Evolutionary conservation across 2,329 filamentous ascomycete species (phyloP), one percentile per base, ranked within the genome.

Genomic region (Lecanoromycetidae sp.): DNA sequence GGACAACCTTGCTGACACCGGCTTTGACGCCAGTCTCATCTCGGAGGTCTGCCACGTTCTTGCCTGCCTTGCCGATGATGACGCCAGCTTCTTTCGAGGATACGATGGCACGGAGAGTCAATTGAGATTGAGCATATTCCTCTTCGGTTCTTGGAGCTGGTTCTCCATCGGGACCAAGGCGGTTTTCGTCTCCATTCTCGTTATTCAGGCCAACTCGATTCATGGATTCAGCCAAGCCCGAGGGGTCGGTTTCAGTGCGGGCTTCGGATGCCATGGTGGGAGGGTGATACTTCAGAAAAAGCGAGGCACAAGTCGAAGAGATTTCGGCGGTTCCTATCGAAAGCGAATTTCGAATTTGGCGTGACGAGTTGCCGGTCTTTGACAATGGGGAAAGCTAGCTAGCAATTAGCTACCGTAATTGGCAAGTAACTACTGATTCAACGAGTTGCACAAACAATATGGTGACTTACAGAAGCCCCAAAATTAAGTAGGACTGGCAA

Each of bases 71-170:
- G 67, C 91, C 91, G 66, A 98, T 98, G 67, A 98, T 96, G 60
- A 98, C 87, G 62, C 91, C 91, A 51, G 91, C 91, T 70, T 98
- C 91, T 72, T 96, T 96, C 65, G 91, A 95, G 27, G 91, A 95
- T 57, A 98, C 91, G 63, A 98, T 95, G 58, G 91, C 91, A 64
- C 91, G 85, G 54, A 98, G 79, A 52, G 91, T 98, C 60, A 98
- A 75, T 68, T 93, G 85, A 44, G 88, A 80, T 64, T 87, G 79
- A 43, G 87, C 87, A 63, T 98, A 98, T 67, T 98, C 91, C 64
- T 96, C 88, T 58, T 98, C 91, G 50, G 90, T 94, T 71, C 90
- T 91, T 59, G 87, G 90, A 51, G 77, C 76, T 53, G 78, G 76
- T 58, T 90, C 86, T 56, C 84, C 84, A 57, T 91, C 84, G 41